Percentiles rank a stretch among this genome's conserved stretches.
phyloP scores from a whole-genome alignment of 164 flowering plant species.

The Magnolia changhungtana region DNA sequence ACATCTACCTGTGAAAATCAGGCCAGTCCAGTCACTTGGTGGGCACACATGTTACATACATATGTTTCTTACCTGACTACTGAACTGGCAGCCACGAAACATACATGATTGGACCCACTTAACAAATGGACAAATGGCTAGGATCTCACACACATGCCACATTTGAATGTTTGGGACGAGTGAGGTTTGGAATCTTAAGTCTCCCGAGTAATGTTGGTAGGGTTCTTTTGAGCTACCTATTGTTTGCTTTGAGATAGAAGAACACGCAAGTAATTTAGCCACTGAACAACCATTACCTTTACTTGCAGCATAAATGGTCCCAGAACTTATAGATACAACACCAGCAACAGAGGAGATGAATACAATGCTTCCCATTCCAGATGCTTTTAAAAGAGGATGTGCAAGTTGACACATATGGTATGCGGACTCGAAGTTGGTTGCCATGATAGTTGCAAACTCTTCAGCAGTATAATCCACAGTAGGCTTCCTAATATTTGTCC shows the following conservation, averaged over 20 bases:
- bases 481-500: conserved; percentile 31
- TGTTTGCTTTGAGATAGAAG: not conserved
- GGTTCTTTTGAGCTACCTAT: not conserved
- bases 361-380: conserved; percentile 42
- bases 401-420: conserved; percentile 52
- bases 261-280: not conserved
- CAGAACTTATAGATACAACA: conserved; percentile 17
- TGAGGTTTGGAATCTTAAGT: not conserved
- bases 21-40: not conserved
- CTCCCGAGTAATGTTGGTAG: not conserved
- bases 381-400: conserved; percentile 51
- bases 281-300: conserved; percentile 31
- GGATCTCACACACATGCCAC: not conserved
- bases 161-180: not conserved
- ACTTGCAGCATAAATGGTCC: conserved; percentile 36
- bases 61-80: not conserved
- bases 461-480: conserved; percentile 35
- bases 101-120: not conserved
- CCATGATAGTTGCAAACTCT: conserved; percentile 36
- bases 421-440: conserved; percentile 46
- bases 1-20: no score
- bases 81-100: not conserved
- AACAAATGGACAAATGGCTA: not conserved
- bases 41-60: not conserved
- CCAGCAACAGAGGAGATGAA: conserved; percentile 48